Percentiles rank a stretch among this genome's conserved stretches.
Evolutionary conservation across 768 basidiomycete species (phyloP).

Genomic region (Lactarius evosmus): DNA sequence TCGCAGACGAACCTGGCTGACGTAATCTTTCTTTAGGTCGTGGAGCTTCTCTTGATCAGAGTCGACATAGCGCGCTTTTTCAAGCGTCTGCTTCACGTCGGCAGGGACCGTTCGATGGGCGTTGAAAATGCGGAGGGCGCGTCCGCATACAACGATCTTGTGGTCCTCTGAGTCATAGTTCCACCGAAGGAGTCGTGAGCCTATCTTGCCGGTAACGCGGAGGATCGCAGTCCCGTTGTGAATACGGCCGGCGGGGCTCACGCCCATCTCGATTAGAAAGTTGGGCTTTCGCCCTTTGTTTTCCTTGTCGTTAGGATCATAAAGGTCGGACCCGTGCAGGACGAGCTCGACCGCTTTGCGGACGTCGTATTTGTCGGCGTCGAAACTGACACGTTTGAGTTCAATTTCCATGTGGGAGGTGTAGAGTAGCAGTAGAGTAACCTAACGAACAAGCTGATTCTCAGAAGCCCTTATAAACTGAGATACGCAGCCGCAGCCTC

Average conservation of each 20-base stretch:
- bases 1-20: constrained; percentile 48
- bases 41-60: constrained; percentile 34
- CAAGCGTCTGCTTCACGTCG: constrained; percentile 26
- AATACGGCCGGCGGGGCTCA: constrained; percentile 46
- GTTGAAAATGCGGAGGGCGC: constrained; percentile 29
- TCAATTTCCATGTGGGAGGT: constrained; percentile 44
- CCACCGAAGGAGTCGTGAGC: constrained; percentile 46
- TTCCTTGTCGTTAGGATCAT: constrained; percentile 35
- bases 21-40: constrained; percentile 32
- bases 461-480: no score
- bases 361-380: constrained; percentile 54
- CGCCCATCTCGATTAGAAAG: constrained; percentile 56
- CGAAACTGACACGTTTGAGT: constrained; percentile 35
- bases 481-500: no score
- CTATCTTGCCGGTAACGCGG: constrained; percentile 36
- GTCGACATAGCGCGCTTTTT: constrained; percentile 34
- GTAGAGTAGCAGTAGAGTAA: background rate
- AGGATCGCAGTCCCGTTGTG: no score
- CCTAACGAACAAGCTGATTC: background rate
- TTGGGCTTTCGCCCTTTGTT: constrained; percentile 43
- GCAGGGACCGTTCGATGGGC: constrained; percentile 9
- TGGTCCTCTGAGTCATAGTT: constrained; percentile 36
- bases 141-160: constrained; percentile 27
- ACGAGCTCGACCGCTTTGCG: constrained; percentile 52
- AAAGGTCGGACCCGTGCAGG: constrained; percentile 55